Evolutionary conservation across 2,329 filamentous ascomycete species (phyloP), one percentile per base, ranked within the genome.

Genomic region (Geosmithia morbida): DNA sequence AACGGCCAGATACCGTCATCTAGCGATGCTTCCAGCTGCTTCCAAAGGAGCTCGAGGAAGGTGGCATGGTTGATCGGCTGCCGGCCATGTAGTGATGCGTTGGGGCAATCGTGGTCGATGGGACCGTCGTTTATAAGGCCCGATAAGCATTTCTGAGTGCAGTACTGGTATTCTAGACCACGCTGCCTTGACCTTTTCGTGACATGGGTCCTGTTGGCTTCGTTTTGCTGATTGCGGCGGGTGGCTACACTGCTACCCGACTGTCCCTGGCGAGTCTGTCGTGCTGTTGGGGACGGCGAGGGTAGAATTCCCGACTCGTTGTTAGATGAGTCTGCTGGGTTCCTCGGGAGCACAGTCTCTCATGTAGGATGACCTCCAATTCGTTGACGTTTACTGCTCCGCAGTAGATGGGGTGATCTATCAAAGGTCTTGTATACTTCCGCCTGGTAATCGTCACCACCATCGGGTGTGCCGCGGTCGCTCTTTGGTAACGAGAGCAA

Each of bases 1-100:
- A 68, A 48, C 10, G 46, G 52, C 1, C 50, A 48, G 22, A 64
- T 58, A 2, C 63, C 59, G 30, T 58, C 48, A 37, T 63, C 63
- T 1, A 64, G 45, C 10, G 55, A n/a, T 16, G 6, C 7, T 16
- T 18, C 17, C 14, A 41, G 39, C 39, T 41, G 39, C 17, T 16
- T 18, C 6, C 6, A 18, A 16, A 41, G 39, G 17, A 41, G 39
- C 6, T 16, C 7, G 7, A 41, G 6, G 14, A 41, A 41, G 6
- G 7, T 16, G 39, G 6, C 7, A 7, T 41, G 39, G 39, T 16
- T 41, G 17, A 41, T 41, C 7, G 39, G 39, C 7, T 41, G 39
- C 14, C 39, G 39, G 6, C 39, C 7, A 16, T 30, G 29, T 14
- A 45, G 17, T 16, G 39, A 5, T 16, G 17, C n/a, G 20, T 47